These are phyloP conservation scores for Chamaecrista fasciculata DNA, from an alignment of 306 rosid species.

Conservation along the genomic window DNA sequence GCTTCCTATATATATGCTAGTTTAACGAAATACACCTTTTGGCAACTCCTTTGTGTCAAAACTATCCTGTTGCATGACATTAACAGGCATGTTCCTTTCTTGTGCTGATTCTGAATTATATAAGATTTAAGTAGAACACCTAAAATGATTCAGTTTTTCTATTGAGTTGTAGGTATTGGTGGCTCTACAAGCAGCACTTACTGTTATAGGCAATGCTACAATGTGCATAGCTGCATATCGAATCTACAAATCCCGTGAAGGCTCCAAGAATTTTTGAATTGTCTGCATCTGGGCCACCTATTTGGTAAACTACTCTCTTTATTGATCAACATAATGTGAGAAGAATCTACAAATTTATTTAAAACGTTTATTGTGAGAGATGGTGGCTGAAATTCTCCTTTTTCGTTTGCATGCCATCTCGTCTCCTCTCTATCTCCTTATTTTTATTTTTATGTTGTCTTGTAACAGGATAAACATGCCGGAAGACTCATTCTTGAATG, in stretches of 20 bases:
- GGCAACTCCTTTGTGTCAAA: not conserved
- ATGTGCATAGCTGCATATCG: slow-evolving; percentile 91
- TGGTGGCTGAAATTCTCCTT: slow-evolving; percentile 17
- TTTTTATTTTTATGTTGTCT: slow-evolving; percentile 2
- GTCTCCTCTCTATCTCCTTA: slow-evolving; percentile 3
- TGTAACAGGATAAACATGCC: slow-evolving; percentile 11
- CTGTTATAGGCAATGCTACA: slow-evolving; percentile 80
- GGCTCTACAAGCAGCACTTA: slow-evolving; percentile 89
- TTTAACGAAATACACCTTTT: not conserved
- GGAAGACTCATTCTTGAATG: slow-evolving; percentile 19
- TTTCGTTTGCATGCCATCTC: not conserved
- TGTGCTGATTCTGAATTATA: slow-evolving; percentile 10
- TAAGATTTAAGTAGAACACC: slow-evolving; percentile 17
- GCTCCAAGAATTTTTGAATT: slow-evolving; percentile 53
- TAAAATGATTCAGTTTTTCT: slow-evolving; percentile 20
- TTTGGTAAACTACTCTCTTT: slow-evolving; percentile 28
- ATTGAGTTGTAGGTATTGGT: slow-evolving; percentile 76
- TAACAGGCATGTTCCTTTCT: slow-evolving; percentile 13
- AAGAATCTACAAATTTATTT: slow-evolving; percentile 9
- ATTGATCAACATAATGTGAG: not conserved
- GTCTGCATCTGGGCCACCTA: slow-evolving; percentile 6
- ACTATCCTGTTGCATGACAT: slow-evolving; percentile 15
- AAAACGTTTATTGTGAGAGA: not conserved
- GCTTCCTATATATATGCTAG: not conserved
- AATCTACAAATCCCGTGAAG: slow-evolving; percentile 68